Base-by-base conservation (phyloP, 805 yeast species). In the Debaryomyces tyrocola region DNA sequence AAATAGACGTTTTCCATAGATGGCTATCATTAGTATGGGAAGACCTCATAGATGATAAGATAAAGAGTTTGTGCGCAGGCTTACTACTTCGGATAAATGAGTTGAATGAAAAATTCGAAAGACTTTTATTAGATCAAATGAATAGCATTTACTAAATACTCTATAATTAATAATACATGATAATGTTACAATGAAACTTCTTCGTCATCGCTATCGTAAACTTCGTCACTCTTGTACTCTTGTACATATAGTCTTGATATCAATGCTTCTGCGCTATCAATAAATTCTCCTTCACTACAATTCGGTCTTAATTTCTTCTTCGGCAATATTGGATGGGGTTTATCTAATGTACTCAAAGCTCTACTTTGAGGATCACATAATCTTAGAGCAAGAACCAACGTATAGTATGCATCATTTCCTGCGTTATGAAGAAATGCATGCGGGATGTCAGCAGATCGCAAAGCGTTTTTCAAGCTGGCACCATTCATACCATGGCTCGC, bases 361-460 rank as follows among this genome's bases (percentile, higher is more conserved):
- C 78, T 55, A 24, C 60, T 54, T 11, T 55, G 52, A 2, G 77
- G 79, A 54, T 83, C 86, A 38, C 78, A 64, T 49, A 82, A 54
- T 39, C 71, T 71, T 58, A 82, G 49, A n/a, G 78, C 72, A 15
- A 79, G 59, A 33, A 76, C 45, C 34, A 84, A 58, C 0, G 90
- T 85, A 50, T 73, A 82, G 52, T 81, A 79, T 6, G 87, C 80
- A 59, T 85, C 90, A 56, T 85, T 85, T 4, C 85, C 87, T 3
- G 86, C 90, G 56, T 85, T 85, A 58, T 85, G 90, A 37, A 85
- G 60, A 51, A 70, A 74, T 0, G 83, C 71, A 55, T 80, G 80
- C 1, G 87, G 85, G 4, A 84, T 68, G 9, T 70, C 64, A 42
- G 80, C 65, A 45, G 69, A 57, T 33, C 73, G 60, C 18, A 84